Evolutionary conservation across 129 eudicot genomes (phyloP).

Genomic region (Flaveria sonorensis): DNA sequence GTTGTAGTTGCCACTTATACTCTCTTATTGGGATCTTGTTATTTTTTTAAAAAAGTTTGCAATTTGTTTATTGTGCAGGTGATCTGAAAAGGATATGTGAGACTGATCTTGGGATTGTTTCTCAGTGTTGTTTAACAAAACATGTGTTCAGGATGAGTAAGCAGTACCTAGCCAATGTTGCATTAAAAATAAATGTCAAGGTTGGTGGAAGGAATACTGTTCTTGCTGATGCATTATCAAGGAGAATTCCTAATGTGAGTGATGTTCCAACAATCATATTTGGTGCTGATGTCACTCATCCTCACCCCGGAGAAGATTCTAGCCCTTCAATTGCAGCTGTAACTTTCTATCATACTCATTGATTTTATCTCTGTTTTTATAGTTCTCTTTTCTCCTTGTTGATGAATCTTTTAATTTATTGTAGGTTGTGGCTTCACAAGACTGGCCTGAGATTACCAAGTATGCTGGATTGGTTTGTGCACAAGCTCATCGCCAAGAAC

Average conservation of each 20-base stretch:
- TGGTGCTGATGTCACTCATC: slow-evolving; percentile 99
- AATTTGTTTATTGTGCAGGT: slow-evolving; percentile 42
- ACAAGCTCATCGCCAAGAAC: slow-evolving; percentile 91
- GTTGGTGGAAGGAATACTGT: slow-evolving; percentile 98
- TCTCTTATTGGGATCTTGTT: neutral
- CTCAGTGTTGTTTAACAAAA: slow-evolving; percentile 93
- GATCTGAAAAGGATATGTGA: slow-evolving; percentile 97
- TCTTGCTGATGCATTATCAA: slow-evolving; percentile 82
- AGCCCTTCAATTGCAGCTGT: slow-evolving; percentile 99
- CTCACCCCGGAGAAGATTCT: slow-evolving; percentile 97
- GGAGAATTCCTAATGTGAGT: slow-evolving; percentile 86
- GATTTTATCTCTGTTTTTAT: neutral
- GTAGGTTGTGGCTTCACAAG: slow-evolving; percentile 95
- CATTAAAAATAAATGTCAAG: slow-evolving; percentile 88
- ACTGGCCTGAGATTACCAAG: slow-evolving; percentile 92
- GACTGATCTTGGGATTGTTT: slow-evolving; percentile 92
- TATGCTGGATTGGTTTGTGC: slow-evolving; percentile 94
- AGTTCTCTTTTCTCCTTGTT: neutral
- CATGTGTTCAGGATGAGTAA: slow-evolving; percentile 85
- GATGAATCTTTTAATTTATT: neutral
- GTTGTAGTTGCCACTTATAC: neutral
- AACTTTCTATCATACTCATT: slow-evolving; percentile 10
- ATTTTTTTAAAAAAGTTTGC: neutral
- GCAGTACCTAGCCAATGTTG: slow-evolving; percentile 89
- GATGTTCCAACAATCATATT: slow-evolving; percentile 87